phyloP scores from a whole-genome alignment of 2,329 filamentous ascomycete genomes.

The Xylaria sp. region DNA sequence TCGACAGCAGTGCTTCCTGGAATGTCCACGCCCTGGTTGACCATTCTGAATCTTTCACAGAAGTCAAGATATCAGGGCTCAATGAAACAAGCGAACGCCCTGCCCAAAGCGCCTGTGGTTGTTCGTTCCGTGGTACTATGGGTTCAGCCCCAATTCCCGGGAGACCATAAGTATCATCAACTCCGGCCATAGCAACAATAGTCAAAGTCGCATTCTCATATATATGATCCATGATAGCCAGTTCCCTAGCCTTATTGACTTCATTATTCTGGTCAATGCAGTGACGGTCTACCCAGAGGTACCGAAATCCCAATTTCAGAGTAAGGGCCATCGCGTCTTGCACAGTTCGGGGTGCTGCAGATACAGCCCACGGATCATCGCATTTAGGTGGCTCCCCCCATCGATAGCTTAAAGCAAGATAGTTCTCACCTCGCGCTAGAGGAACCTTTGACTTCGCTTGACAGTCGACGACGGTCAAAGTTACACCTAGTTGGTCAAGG shows the following conservation, averaged over 20 bases:
- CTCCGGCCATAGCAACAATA: constrained; percentile 23
- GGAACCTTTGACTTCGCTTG: not conserved
- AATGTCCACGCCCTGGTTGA: constrained; percentile 22
- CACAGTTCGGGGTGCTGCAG: constrained; percentile 18
- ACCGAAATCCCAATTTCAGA: constrained; percentile 6
- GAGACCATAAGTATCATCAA: constrained; percentile 12
- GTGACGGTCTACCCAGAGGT: constrained; percentile 29
- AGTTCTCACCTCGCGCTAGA: not conserved
- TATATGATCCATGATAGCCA: constrained; percentile 24
- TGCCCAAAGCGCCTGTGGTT: constrained; percentile 9
- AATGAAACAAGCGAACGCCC: constrained; percentile 15
- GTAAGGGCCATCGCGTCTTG: constrained; percentile 24
- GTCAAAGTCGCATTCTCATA: constrained; percentile 28
- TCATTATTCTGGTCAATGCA: constrained; percentile 22
- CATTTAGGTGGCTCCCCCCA: constrained; percentile 11
- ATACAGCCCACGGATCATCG: constrained; percentile 24
- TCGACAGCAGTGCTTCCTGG: constrained; percentile 18
- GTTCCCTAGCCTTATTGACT: constrained; percentile 5
- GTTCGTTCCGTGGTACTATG: constrained; percentile 14
- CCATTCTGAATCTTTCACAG: constrained; percentile 16
- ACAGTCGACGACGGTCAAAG: constrained; percentile 18
- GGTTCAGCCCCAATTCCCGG: constrained; percentile 6
- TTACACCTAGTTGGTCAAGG: not conserved
- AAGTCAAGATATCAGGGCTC: constrained; percentile 4
- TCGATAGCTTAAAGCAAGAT: constrained; percentile 24